Evolutionary conservation across 208 protist genomes (phyloP).

Genomic region (Acanthamoeba culbertsoni): DNA sequence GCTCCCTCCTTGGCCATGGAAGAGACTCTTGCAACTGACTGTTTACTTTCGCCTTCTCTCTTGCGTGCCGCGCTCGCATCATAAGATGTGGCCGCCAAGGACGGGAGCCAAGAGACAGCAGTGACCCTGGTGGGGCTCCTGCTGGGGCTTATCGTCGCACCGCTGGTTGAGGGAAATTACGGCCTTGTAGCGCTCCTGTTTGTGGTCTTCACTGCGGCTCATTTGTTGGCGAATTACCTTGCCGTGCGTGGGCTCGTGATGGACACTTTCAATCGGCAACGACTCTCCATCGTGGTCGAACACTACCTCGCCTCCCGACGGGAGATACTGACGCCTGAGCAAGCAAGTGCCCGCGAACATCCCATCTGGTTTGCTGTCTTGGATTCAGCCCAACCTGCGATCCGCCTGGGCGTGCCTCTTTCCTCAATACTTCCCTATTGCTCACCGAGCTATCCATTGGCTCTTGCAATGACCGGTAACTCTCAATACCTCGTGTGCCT

Average conservation of each 20-base stretch:
- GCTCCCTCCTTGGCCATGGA: background rate
- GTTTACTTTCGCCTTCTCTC: background rate
- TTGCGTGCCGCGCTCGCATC: background rate
- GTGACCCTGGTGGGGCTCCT: slow-evolving; percentile 72
- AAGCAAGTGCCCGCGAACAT: background rate
- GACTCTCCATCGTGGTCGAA: background rate
- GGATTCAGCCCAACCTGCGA: background rate
- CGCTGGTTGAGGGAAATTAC: slow-evolving; percentile 9
- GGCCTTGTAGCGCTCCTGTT: slow-evolving; percentile 59
- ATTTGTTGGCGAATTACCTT: slow-evolving; percentile 66
- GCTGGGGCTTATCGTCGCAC: background rate
- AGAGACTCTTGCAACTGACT: background rate
- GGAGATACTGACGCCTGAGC: background rate
- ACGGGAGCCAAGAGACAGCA: slow-evolving; percentile 80
- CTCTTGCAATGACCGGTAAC: background rate
- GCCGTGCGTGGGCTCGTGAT: slow-evolving; percentile 63
- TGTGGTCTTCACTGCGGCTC: slow-evolving; percentile 12
- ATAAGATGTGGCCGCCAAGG: slow-evolving; percentile 77
- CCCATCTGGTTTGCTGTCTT: background rate
- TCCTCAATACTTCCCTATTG: background rate
- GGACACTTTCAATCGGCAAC: slow-evolving; percentile 66
- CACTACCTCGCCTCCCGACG: background rate
- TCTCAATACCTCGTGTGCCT: background rate
- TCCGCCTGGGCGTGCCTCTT: background rate
- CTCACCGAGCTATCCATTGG: background rate